Base-by-base conservation (phyloP, 163 green algal genomes). In the Volvox carteri region DNA sequence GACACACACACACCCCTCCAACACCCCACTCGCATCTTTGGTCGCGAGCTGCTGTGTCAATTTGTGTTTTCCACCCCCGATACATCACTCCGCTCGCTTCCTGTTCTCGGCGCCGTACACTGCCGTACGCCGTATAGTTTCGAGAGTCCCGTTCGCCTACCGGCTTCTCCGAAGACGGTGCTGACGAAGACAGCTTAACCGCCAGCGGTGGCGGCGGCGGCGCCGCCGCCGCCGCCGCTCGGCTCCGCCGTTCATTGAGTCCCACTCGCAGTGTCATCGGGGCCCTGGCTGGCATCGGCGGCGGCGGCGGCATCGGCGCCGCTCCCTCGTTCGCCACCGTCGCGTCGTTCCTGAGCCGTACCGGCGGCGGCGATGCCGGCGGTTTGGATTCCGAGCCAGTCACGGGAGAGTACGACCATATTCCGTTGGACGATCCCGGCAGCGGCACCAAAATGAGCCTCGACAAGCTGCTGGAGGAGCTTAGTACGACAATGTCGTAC, bases 391-490 rank as follows among this genome's bases (percentile, higher is more conserved):
- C 70, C 2, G 70, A 78, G 70, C 33, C 11, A 16, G 18, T 78
- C 37, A 41, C 33, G 37, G 39, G 70, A 37, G 70, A 78, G 70
- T 78, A 78, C 70, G 73, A 80, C 8, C n/a, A 46, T 28, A 80
- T 86, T 58, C 65, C 52, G 44, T 11, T 80, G 81, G 81, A 79
- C 25, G 81, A 80, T 11, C 75, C 75, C 48, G 67, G 81, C 62
- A 77, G 81, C 46, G 70, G 52, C 70, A 50, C 35, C 50, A 88
- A 88, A 67, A 81, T 89, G 84, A 84, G 50, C 37, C 52, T 89
- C 68, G 84, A 89, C 39, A 89, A 89, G 52, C 48, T 89, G 50
- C 70, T 93, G 46, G 91, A 94, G 83, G 92, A 95, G 87, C 89
- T 95, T 23, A 86, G 68, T n/a, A 72, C 87, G 48, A 93, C 92